phyloP scores from a whole-genome alignment of 2,329 filamentous ascomycete genomes.

The Colletotrichum sp. region DNA sequence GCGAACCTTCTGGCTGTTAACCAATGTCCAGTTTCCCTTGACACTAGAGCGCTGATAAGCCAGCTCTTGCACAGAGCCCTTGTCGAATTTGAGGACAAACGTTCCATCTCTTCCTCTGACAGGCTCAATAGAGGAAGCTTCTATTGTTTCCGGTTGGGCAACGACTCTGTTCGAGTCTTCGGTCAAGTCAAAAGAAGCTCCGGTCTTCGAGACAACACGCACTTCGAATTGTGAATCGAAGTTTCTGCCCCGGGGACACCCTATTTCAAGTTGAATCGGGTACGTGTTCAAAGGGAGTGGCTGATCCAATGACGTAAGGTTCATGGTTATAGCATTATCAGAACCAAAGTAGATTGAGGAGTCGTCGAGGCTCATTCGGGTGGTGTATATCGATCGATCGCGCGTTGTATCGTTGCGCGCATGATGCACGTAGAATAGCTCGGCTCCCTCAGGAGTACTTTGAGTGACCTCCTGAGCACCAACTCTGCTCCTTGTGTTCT shows the following conservation, averaged over 20 bases:
- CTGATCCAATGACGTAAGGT: constrained; percentile 34
- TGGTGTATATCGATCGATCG: constrained; percentile 34
- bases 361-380: constrained; percentile 32
- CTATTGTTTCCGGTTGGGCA: constrained; percentile 19
- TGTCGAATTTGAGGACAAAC: constrained; percentile 20
- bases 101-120: background rate
- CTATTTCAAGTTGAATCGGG: constrained; percentile 27
- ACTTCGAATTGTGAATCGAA: constrained; percentile 14
- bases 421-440: constrained; percentile 40
- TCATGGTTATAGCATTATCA: constrained; percentile 32
- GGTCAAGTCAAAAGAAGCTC: constrained; percentile 27
- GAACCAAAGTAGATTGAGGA: constrained; percentile 28
- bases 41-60: constrained; percentile 24
- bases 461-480: constrained; percentile 37
- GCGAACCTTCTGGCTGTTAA: background rate
- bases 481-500: constrained; percentile 15
- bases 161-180: constrained; percentile 30
- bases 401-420: constrained; percentile 32
- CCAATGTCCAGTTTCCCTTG: constrained; percentile 14
- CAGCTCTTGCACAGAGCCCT: constrained; percentile 5
- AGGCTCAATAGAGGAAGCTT: constrained; percentile 8
- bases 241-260: constrained; percentile 1
- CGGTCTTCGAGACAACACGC: constrained; percentile 23
- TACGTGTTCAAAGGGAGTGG: constrained; percentile 33
- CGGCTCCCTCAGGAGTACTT: constrained; percentile 29